Conservation (phyloP, 768 basidiomycete species). For the Boletus subparvulus region DNA sequence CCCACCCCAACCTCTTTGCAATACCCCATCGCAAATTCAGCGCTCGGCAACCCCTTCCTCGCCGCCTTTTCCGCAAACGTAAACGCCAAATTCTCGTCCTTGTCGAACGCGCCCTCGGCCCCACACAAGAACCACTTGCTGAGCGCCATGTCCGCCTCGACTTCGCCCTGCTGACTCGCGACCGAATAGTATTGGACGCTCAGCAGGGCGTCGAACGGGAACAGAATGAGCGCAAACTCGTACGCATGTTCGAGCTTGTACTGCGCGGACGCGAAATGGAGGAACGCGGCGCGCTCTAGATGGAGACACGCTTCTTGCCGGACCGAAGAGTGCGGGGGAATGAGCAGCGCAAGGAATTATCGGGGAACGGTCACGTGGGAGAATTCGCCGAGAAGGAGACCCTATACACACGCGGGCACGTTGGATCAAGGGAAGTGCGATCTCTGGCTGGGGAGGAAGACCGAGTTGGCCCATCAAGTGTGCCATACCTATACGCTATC, state of each 20-base stretch:
- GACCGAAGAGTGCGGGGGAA: constrained; percentile 38
- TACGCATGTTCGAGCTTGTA: constrained; percentile 92
- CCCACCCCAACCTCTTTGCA: constrained; percentile 94
- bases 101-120: constrained; percentile 70
- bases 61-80: constrained; percentile 91
- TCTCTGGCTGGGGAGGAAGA: constrained; percentile 48
- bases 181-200: constrained; percentile 88
- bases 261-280: constrained; percentile 82
- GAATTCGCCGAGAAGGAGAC: constrained; percentile 47
- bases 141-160: constrained; percentile 95
- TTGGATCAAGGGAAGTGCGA: constrained; percentile 70
- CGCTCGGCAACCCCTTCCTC: constrained; percentile 68
- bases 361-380: constrained; percentile 48
- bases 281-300: constrained; percentile 82
- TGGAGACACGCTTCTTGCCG: constrained; percentile 68
- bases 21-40: constrained; percentile 96
- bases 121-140: constrained; percentile 98
- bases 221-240: constrained; percentile 85
- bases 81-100: constrained; percentile 82
- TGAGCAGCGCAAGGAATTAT: no score
- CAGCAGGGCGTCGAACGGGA: constrained; percentile 83
- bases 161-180: constrained; percentile 82
- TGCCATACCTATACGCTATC: constrained; percentile 89
- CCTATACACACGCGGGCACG: constrained; percentile 86
- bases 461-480: constrained; percentile 85